Percentiles rank a stretch among this genome's conserved stretches.
phyloP scores from a whole-genome alignment of 2,329 filamentous ascomycete species.

The Malbranchea cinnamomea region DNA sequence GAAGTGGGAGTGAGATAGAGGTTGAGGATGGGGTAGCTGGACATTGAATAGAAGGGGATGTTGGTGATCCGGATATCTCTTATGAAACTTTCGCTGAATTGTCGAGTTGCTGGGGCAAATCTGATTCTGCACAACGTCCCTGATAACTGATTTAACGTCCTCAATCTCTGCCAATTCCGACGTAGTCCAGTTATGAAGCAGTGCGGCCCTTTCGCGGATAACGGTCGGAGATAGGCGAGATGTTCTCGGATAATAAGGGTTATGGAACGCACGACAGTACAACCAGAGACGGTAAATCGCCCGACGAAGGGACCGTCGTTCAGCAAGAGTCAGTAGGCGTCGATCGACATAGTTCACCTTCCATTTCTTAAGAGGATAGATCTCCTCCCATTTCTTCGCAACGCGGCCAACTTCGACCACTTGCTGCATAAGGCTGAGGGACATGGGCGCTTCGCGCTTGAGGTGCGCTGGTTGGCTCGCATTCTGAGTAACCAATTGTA shows the following conservation, averaged over 20 bases:
- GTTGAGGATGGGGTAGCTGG: constrained; percentile 34
- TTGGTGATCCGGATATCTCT: constrained; percentile 36
- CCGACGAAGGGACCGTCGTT: constrained; percentile 38
- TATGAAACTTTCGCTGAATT: constrained; percentile 43
- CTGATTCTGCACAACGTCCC: constrained; percentile 41
- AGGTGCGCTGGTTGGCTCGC: constrained; percentile 42
- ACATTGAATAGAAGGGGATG: constrained; percentile 38
- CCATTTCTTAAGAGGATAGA: constrained; percentile 52
- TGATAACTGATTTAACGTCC: constrained; percentile 41
- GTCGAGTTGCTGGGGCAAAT: constrained; percentile 48
- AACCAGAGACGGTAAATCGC: constrained; percentile 48
- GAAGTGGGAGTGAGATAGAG: constrained; percentile 13
- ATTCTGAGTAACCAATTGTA: constrained; percentile 47
- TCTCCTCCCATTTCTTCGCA: constrained; percentile 42
- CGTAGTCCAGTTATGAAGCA: constrained; percentile 45
- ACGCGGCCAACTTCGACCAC: constrained; percentile 39
- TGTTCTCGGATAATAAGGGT: constrained; percentile 34
- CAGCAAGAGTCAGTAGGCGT: constrained; percentile 35
- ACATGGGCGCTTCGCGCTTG: constrained; percentile 37
- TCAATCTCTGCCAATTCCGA: constrained; percentile 43
- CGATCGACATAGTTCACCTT: constrained; percentile 41
- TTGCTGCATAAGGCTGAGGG: constrained; percentile 40
- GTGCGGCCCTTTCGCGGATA: constrained; percentile 36
- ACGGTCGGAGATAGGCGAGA: constrained; percentile 32
- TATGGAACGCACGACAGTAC: constrained; percentile 44